Conservation (phyloP, 2,329 filamentous ascomycete genomes). For the Pseudogymnoascus sp. region DNA sequence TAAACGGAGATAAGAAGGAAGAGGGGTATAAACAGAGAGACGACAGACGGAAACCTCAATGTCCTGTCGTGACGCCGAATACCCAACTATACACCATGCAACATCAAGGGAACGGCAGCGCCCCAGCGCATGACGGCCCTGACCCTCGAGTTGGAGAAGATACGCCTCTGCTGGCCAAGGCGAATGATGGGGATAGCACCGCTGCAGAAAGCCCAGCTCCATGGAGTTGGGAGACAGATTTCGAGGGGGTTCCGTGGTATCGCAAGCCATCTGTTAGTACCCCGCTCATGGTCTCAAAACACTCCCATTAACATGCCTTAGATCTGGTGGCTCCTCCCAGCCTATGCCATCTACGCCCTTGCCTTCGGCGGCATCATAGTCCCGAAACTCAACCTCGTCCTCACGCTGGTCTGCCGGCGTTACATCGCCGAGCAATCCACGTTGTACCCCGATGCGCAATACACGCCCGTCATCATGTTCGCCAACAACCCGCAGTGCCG, state of each 20-base stretch:
- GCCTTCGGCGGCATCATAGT: constrained; percentile 82
- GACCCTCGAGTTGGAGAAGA: neutral
- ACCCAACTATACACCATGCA: neutral
- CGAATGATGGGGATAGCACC: neutral
- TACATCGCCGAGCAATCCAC: constrained; percentile 65
- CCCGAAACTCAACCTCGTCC: constrained; percentile 78
- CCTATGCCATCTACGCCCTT: constrained; percentile 73
- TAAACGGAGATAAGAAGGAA: neutral
- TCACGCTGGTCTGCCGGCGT: constrained; percentile 72
- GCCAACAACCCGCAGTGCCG: constrained; percentile 71
- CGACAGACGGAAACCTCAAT: neutral
- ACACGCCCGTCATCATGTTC: constrained; percentile 58
- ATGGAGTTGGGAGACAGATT: constrained; percentile 50
- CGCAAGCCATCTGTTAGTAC: constrained; percentile 50
- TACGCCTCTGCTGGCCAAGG: neutral
- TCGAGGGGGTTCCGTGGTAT: constrained; percentile 53
- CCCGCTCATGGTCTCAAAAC: neutral
- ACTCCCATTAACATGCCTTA: constrained; percentile 26
- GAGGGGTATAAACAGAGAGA: neutral
- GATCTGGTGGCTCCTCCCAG: constrained; percentile 76
- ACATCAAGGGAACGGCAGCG: neutral
- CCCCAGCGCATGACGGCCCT: neutral
- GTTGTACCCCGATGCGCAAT: constrained; percentile 49
- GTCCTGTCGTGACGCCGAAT: neutral
- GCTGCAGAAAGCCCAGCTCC: neutral